Conservation (phyloP, 768 basidiomycete genomes). For the Naganishia onofrii region DNA sequence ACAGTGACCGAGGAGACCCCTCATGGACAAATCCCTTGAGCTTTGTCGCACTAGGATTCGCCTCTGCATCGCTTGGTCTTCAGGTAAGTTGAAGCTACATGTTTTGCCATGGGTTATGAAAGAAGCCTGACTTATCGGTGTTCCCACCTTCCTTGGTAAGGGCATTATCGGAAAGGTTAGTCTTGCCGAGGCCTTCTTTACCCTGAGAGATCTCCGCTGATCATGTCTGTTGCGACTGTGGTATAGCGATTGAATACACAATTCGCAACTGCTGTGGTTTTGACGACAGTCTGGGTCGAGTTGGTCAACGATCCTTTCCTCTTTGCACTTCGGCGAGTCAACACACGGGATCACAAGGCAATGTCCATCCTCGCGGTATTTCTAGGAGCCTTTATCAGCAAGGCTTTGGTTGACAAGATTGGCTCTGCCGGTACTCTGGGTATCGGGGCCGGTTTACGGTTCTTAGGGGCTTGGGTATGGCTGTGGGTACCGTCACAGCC, state of each 20-base stretch:
- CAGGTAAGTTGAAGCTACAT: conserved; percentile 58
- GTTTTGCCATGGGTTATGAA: too few species aligned
- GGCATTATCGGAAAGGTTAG: conserved; percentile 81
- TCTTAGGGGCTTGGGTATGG: conserved; percentile 25
- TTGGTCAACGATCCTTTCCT: conserved; percentile 76
- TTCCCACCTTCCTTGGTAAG: conserved; percentile 26
- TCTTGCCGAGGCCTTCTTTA: conserved; percentile 36
- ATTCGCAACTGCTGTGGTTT: conserved; percentile 59
- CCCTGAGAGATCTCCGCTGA: conserved; percentile 60
- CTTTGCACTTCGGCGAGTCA: conserved; percentile 58
- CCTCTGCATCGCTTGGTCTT: conserved; percentile 74
- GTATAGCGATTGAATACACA: conserved; percentile 14
- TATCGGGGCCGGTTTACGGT: conserved; percentile 42
- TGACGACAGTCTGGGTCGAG: conserved; percentile 79
- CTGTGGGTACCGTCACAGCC: conserved; percentile 3
- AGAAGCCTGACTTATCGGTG: too few species aligned
- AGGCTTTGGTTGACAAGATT: conserved; percentile 40
- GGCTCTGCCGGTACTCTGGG: conserved; percentile 44
- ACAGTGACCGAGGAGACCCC: conserved; percentile 59
- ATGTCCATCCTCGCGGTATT: conserved; percentile 64
- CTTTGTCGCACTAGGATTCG: conserved; percentile 71
- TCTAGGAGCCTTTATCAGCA: conserved; percentile 64
- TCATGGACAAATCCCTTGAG: conserved; percentile 68
- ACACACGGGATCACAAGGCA: conserved; percentile 68
- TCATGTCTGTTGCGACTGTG: background rate